Base-by-base conservation (phyloP, 441 rosid genomes). In the Jatropha multifida region DNA sequence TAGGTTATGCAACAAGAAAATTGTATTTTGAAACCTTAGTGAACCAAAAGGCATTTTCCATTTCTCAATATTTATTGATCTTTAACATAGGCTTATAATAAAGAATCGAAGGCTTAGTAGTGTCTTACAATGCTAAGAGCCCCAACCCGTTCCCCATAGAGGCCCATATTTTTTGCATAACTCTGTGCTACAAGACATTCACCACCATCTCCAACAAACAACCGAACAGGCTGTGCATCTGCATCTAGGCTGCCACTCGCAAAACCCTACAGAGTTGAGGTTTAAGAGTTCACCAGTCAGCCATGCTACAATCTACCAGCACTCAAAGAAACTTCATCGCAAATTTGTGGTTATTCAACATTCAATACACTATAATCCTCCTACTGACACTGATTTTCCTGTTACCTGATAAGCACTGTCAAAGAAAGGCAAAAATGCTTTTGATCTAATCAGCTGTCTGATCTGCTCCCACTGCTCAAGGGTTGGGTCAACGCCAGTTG, bases 81-180 rank as follows among this genome's bases (percentile, higher is more conserved):
- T 32, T 73, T 17, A 46, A 37, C 42, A 51, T 5, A 65, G 67
- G 32, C 27, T 38, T 40, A 38, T 32, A 48, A 15, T 10, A 51
- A 64, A 65, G 20, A 52, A 54, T 68, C 44, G 37, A 48, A 78
- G 77, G 79, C 63, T 76, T 49, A 46, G 76, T 40, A 54, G 70
- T 59, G 65, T 55, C 91, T 86, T 91, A 93, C 99, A 77, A 94
- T 87, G 90, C 97, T 93, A 72, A 95, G 92, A 32, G 99, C 97
- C 71, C 98, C 97, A 77, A 92, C 93, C 77, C 97, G 87, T 80
- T 93, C 99, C 65, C 97, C 99, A 74, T 95, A 95, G 60, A 95
- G 98, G 32, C 98, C 99, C 98, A 95, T 88, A 78, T 90, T 95
- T 86, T 93, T 95, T 11, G 99, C 97, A 77, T 88, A 95, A 83